These are phyloP conservation scores for Canna indica DNA, from an alignment of 176 grass and related monocot genomes.

Conservation along the genomic window DNA sequence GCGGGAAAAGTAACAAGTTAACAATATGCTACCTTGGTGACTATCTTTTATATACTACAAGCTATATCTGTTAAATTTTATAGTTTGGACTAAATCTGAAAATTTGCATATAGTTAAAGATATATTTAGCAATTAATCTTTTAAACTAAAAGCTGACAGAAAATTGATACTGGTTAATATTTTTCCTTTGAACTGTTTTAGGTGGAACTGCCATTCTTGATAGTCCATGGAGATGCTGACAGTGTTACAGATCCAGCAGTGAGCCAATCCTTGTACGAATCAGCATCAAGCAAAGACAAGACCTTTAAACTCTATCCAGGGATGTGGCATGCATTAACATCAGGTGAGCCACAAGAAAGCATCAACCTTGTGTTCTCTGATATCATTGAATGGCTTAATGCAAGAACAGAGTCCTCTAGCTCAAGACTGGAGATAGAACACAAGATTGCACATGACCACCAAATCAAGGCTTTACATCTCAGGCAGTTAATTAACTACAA, in stretches of 20 bases:
- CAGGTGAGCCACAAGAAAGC: constrained; percentile 31
- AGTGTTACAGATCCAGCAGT: constrained; percentile 41
- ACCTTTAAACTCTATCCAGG: constrained; percentile 38
- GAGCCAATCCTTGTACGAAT: constrained; percentile 28
- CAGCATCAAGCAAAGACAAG: constrained; percentile 37
- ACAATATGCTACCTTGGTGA: no score
- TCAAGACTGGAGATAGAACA: not conserved
- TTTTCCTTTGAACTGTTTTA: not conserved
- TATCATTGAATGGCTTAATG: constrained; percentile 48
- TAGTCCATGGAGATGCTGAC: constrained; percentile 48
- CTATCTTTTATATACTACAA: no score
- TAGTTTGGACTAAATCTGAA: no score
- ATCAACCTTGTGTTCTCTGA: constrained; percentile 46
- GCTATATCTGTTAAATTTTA: no score
- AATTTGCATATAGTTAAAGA: no score
- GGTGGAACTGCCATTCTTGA: constrained; percentile 48
- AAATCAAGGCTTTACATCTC: not conserved
- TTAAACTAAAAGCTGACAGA: no score
- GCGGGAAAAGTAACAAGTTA: no score
- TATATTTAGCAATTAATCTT: no score
- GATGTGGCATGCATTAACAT: constrained; percentile 64
- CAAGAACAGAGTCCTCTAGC: not conserved
- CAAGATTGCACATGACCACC: not conserved
- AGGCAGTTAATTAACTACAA: not conserved
- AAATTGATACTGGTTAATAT: no score